Percentiles rank a stretch among this genome's conserved stretches.
Conservation (phyloP, 805 yeast genomes). For the Saturnispora bothae region DNA sequence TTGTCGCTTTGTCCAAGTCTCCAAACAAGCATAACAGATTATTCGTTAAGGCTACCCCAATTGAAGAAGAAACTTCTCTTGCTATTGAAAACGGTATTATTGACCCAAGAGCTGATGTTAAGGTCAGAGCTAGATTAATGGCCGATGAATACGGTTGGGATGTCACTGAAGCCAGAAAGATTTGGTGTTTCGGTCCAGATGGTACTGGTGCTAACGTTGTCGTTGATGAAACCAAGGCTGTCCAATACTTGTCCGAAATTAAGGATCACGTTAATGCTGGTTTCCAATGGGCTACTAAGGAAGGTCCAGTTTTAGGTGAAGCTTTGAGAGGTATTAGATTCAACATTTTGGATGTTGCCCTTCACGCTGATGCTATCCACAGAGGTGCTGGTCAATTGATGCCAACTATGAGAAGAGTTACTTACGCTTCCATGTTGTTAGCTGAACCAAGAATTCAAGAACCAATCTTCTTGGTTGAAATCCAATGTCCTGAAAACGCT, state of each 20-base stretch:
- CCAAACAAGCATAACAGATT: slow-evolving; percentile 99
- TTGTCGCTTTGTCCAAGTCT: slow-evolving; percentile 95
- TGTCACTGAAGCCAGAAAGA: slow-evolving; percentile 99
- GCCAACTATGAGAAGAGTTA: slow-evolving; percentile 99
- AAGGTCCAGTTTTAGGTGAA: slow-evolving; percentile 99
- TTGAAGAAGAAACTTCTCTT: slow-evolving; percentile 81
- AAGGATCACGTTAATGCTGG: slow-evolving; percentile 99
- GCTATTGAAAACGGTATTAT: slow-evolving; percentile 92
- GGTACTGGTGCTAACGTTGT: slow-evolving; percentile 98
- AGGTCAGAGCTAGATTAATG: slow-evolving; percentile 96
- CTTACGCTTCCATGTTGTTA: slow-evolving; percentile 95
- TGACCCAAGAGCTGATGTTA: slow-evolving; percentile 94
- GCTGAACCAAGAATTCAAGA: slow-evolving; percentile 99
- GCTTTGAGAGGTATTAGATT: slow-evolving; percentile 90
- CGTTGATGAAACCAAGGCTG: slow-evolving; percentile 99
- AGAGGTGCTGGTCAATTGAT: slow-evolving; percentile 99
- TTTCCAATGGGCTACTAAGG: slow-evolving; percentile 99
- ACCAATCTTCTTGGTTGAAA: slow-evolving; percentile 98
- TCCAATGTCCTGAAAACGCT: slow-evolving; percentile 98
- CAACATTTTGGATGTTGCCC: slow-evolving; percentile 97
- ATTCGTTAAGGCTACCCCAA: slow-evolving; percentile 94
- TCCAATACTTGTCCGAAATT: slow-evolving; percentile 96
- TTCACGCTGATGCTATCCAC: slow-evolving; percentile 99
- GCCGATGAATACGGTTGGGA: slow-evolving; percentile 99
- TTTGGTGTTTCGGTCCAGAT: slow-evolving; percentile 99